A percentile compares a stretch with the other conserved stretches of the same genome.
phyloP scores from a whole-genome alignment of 768 basidiomycete genomes.

The Pleurotus citrinopileatus region DNA sequence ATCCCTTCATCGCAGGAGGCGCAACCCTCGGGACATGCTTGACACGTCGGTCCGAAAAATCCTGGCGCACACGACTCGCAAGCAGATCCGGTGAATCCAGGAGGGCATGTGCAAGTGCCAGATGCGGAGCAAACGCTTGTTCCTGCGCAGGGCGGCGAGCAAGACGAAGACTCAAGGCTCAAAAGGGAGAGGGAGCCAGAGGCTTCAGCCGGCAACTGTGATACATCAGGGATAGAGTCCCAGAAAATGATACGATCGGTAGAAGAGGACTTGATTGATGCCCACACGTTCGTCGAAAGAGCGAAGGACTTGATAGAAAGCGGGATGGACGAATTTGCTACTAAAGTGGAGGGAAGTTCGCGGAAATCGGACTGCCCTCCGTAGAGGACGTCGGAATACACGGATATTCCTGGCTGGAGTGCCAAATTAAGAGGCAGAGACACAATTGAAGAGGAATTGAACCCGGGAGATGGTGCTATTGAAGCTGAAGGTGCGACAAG shows the following conservation, averaged over 20 bases:
- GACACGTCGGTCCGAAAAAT: constrained; percentile 74
- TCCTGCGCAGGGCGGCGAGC: constrained; percentile 74
- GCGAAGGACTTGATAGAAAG: constrained; percentile 60
- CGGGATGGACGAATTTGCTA: constrained; percentile 44
- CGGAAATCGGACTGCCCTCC: constrained; percentile 63
- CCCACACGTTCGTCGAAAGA: constrained; percentile 69
- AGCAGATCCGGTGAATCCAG: constrained; percentile 73
- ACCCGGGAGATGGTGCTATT: constrained; percentile 59
- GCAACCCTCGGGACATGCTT: constrained; percentile 69
- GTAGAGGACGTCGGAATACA: constrained; percentile 63
- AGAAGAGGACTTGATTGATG: constrained; percentile 53
- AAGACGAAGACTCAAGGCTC: constrained; percentile 70
- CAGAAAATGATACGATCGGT: constrained; percentile 67
- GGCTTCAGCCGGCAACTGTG: constrained; percentile 56
- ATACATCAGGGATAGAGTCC: constrained; percentile 74
- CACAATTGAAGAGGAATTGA: constrained; percentile 51
- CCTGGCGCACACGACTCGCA: constrained; percentile 78
- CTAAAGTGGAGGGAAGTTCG: constrained; percentile 48
- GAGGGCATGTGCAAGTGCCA: constrained; percentile 68
- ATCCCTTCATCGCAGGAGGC: constrained; percentile 75
- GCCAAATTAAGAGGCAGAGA: constrained; percentile 68
- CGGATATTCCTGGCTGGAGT: constrained; percentile 63
- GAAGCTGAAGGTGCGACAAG: constrained; percentile 65
- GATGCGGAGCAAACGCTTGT: constrained; percentile 68
- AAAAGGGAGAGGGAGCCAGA: constrained; percentile 56